Percentiles rank a stretch among this genome's conserved stretches.
These are phyloP conservation scores for Cenchrus fungigraminus DNA, from an alignment of 176 grass and related monocot species.

Conservation along the genomic window DNA sequence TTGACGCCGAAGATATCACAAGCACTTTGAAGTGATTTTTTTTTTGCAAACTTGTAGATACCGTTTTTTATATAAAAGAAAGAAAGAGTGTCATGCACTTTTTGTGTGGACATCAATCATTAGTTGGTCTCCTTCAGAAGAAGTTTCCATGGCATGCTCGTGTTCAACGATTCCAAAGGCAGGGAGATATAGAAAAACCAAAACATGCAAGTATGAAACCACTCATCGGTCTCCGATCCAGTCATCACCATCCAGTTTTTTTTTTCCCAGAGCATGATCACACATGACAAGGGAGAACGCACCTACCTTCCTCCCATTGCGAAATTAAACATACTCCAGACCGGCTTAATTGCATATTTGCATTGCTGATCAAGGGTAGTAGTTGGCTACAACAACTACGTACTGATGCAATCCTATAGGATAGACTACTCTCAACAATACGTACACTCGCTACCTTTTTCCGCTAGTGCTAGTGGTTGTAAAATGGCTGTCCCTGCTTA, in stretches of 20 bases:
- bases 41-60: neutral
- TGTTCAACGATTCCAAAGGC: slow-evolving; percentile 38
- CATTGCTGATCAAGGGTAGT: neutral
- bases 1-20: neutral
- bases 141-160: slow-evolving; percentile 27
- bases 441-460: neutral
- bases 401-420: neutral
- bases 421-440: neutral
- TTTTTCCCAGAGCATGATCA: neutral
- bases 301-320: neutral
- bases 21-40: neutral
- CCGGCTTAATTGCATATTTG: neutral
- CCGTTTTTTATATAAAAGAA: neutral
- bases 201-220: slow-evolving; percentile 26
- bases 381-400: neutral
- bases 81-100: neutral
- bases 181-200: slow-evolving; percentile 11
- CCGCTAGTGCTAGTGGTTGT: slow-evolving; percentile 18
- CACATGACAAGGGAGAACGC: neutral
- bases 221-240: neutral
- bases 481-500: slow-evolving; percentile 6
- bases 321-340: too few relatives aligned
- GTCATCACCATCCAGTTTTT: slow-evolving; percentile 14
- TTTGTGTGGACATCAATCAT: slow-evolving; percentile 5
- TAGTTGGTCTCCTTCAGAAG: neutral